A percentile compares a stretch with the other conserved stretches of the same genome.
Evolutionary conservation across 345 rosid genomes (phyloP).

Genomic region (Murraya koenigii): DNA sequence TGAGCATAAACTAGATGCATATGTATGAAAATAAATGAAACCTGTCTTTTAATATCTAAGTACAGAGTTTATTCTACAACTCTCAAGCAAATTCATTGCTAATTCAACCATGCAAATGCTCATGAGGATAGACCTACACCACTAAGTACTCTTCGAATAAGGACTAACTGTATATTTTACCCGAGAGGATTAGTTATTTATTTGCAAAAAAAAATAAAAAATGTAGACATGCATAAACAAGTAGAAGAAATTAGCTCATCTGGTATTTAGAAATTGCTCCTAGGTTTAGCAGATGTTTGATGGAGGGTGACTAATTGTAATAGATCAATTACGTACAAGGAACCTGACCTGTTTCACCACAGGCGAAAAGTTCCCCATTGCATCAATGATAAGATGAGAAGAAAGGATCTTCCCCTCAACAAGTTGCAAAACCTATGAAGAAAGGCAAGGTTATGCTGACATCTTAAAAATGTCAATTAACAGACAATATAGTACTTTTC

Average conservation of each 20-base stretch:
- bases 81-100: not conserved
- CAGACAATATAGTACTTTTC: conserved; percentile 1
- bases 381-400: conserved; percentile 76
- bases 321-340: conserved; percentile 4
- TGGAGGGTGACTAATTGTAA: not conserved
- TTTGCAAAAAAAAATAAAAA: not conserved
- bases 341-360: conserved; percentile 74
- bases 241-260: not conserved
- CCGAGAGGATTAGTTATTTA: not conserved
- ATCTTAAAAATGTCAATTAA: not conserved
- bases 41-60: not conserved
- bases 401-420: conserved; percentile 60
- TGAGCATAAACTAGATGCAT: not conserved
- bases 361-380: conserved; percentile 97
- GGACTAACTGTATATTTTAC: not conserved
- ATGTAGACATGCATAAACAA: not conserved
- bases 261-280: not conserved
- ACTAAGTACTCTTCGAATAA: not conserved
- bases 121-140: not conserved
- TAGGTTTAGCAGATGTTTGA: not conserved
- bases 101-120: not conserved
- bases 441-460: not conserved
- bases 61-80: not conserved
- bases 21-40: not conserved
- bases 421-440: conserved; percentile 60